A percentile compares a stretch with the other conserved stretches of the same genome.
phyloP scores from a whole-genome alignment of 306 rosid species.

The Quercus rubra region DNA sequence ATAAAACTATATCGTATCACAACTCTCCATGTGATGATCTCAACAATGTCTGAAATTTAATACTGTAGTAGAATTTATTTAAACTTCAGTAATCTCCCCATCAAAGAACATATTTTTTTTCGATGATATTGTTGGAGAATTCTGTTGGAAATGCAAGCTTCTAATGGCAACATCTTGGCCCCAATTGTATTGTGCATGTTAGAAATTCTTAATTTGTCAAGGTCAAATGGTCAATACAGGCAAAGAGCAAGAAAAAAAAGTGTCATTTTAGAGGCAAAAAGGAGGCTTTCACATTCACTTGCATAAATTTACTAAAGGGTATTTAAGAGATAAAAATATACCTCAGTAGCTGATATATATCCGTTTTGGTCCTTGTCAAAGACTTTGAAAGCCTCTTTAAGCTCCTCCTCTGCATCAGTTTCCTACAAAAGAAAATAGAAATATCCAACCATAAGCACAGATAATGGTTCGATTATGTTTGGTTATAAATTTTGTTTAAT shows the following conservation, averaged over 20 bases:
- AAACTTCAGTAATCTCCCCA: not conserved
- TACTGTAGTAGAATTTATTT: not conserved
- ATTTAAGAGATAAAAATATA: not conserved
- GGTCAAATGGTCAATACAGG: not conserved
- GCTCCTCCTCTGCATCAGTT: conserved; percentile 85
- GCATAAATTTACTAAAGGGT: not conserved
- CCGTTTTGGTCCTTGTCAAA: conserved; percentile 97
- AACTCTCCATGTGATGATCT: not conserved
- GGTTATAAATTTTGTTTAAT: not conserved
- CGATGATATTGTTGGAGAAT: not conserved
- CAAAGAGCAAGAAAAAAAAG: not conserved
- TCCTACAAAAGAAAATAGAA: conserved; percentile 43
- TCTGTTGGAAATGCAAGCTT: not conserved
- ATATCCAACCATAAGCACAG: not conserved
- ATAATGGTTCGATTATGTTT: no score
- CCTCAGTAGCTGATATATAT: conserved; percentile 90
- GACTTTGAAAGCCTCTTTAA: conserved; percentile 90
- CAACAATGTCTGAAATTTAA: not conserved
- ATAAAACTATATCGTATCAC: not conserved
- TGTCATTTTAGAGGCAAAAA: not conserved
- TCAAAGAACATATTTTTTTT: not conserved
- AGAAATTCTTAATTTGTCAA: conserved; percentile 1
- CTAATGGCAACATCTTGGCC: not conserved
- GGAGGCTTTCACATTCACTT: not conserved
- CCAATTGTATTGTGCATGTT: not conserved